A percentile compares a stretch with the other conserved stretches of the same genome.
Conservation (phyloP, 805 yeast species). For the Priceomyces medius region DNA sequence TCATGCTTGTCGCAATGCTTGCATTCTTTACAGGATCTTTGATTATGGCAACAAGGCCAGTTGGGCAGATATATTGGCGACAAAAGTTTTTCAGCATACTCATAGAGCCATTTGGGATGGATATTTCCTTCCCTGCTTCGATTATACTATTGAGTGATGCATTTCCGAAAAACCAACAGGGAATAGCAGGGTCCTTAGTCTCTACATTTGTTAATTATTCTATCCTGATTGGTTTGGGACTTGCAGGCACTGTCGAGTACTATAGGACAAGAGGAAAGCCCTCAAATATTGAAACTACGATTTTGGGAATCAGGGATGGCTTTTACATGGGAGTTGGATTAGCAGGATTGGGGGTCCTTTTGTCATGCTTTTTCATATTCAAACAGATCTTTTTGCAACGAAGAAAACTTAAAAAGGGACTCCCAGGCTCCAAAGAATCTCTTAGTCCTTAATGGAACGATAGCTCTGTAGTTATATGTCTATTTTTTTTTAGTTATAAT, state of each 20-base stretch:
- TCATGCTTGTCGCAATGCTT: constrained; percentile 50
- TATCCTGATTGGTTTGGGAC: constrained; percentile 37
- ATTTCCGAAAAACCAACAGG: constrained; percentile 65
- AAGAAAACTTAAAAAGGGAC: no score
- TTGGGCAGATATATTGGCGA: constrained; percentile 58
- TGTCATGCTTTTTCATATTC: constrained; percentile 17
- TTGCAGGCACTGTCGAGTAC: constrained; percentile 34
- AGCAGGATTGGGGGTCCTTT: constrained; percentile 29
- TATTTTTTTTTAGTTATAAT: no score
- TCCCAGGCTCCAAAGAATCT: no score
- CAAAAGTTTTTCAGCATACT: constrained; percentile 55
- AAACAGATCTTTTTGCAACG: not conserved
- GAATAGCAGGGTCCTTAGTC: constrained; percentile 74
- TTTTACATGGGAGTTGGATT: constrained; percentile 34
- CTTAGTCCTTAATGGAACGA: no score
- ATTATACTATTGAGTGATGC: constrained; percentile 57
- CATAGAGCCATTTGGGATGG: constrained; percentile 70
- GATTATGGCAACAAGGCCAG: constrained; percentile 56
- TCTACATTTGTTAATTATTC: constrained; percentile 72
- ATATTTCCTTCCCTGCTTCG: constrained; percentile 74
- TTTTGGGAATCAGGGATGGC: constrained; percentile 25
- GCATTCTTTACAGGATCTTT: constrained; percentile 53
- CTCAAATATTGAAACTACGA: constrained; percentile 12
- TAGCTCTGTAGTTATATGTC: no score
- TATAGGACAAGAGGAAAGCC: constrained; percentile 21